Conservation (phyloP, 768 basidiomycete species). For the Phylloporus rhodoxanthus region DNA sequence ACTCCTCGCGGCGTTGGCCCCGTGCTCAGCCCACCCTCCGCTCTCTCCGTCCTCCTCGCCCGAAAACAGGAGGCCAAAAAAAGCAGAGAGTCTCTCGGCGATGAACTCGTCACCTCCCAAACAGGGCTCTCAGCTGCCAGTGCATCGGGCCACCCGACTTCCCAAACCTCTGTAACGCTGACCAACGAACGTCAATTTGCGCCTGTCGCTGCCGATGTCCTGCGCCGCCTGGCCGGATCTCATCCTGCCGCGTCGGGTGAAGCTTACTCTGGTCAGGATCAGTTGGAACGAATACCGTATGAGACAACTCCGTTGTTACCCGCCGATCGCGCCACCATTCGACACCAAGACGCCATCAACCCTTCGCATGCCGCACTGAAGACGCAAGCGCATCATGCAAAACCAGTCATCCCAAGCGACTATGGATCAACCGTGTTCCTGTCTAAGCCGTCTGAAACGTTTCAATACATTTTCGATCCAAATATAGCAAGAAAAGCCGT, state of each 20-base stretch:
- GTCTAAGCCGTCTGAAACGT: slow-evolving; percentile 4
- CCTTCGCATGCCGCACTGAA: background rate
- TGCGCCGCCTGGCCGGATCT: background rate
- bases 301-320: slow-evolving; percentile 19
- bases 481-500: slow-evolving; percentile 21
- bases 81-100: background rate
- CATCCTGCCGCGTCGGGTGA: background rate
- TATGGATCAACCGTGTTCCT: slow-evolving; percentile 12
- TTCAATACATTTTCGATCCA: slow-evolving; percentile 10
- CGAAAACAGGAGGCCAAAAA: slow-evolving; percentile 10
- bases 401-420: background rate
- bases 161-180: slow-evolving; percentile 16
- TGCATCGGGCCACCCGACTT: slow-evolving; percentile 5
- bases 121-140: background rate
- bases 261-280: background rate
- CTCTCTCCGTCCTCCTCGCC: slow-evolving; percentile 34
- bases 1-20: slow-evolving; percentile 22
- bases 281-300: background rate
- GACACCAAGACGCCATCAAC: slow-evolving; percentile 1
- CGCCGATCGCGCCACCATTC: slow-evolving; percentile 6
- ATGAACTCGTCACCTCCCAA: background rate
- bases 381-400: slow-evolving; percentile 9
- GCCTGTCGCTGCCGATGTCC: background rate
- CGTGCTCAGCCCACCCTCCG: slow-evolving; percentile 26
- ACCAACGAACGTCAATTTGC: slow-evolving; percentile 13